Percentiles rank a stretch among this genome's conserved stretches.
Evolutionary conservation across 2,329 filamentous ascomycete genomes (phyloP).

Genomic region (Alternaria angustiovoidea): DNA sequence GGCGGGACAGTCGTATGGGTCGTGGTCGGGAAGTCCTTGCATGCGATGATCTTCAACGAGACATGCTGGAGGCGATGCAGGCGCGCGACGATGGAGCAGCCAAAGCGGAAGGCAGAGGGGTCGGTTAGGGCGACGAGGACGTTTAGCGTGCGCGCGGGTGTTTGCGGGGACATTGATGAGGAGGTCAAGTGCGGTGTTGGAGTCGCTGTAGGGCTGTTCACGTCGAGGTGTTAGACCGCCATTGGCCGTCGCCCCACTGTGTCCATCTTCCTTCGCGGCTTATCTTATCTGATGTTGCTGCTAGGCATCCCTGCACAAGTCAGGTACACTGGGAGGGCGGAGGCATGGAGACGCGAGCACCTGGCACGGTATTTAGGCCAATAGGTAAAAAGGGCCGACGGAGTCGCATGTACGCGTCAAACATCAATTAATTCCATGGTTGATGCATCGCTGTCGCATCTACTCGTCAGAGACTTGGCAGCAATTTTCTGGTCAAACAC

Average conservation of each 20-base stretch:
- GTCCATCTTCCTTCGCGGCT: background rate
- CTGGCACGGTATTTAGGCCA: background rate
- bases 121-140: slow-evolving; percentile 73
- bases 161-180: slow-evolving; percentile 31
- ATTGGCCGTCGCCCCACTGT: slow-evolving; percentile 29
- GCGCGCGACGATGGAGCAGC: slow-evolving; percentile 70
- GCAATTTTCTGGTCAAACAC: background rate
- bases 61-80: slow-evolving; percentile 74
- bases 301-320: background rate
- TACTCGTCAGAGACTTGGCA: background rate
- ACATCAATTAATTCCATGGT: background rate
- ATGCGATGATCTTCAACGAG: slow-evolving; percentile 48
- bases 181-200: slow-evolving; percentile 11
- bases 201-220: slow-evolving; percentile 9
- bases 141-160: slow-evolving; percentile 41
- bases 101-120: slow-evolving; percentile 70
- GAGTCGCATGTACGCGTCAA: background rate
- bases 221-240: slow-evolving; percentile 25
- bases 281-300: slow-evolving; percentile 5
- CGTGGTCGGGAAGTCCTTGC: slow-evolving; percentile 35
- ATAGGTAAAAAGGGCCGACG: background rate
- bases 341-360: background rate
- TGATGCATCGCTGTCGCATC: background rate
- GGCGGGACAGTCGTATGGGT: slow-evolving; percentile 32
- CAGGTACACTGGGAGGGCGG: background rate